Conservation (phyloP, 306 rosid genomes). For the Mimosa pudica region DNA sequence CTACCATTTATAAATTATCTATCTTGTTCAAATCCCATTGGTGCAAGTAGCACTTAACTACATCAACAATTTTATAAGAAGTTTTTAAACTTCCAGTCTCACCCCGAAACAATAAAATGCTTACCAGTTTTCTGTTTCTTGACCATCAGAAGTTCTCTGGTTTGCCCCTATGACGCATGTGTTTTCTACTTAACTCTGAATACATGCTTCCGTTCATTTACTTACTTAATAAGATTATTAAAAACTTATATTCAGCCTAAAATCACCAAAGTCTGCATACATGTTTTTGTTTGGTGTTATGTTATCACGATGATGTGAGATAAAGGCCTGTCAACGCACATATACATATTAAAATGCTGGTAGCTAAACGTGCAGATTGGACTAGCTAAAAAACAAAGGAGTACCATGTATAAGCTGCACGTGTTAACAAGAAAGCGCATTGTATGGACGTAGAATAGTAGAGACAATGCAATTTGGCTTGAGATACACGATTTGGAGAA, state of each 20-base stretch:
- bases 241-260: not conserved
- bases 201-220: not conserved
- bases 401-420: too few species aligned
- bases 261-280: not conserved
- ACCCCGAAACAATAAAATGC: not conserved
- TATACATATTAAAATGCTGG: too few species aligned
- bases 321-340: not conserved
- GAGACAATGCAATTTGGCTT: not conserved
- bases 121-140: not conserved
- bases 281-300: not conserved
- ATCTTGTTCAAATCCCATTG: not conserved
- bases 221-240: too few species aligned
- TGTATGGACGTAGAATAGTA: not conserved
- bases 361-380: not conserved
- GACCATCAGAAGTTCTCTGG: not conserved
- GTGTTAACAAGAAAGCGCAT: not conserved
- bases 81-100: not conserved
- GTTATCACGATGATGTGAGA: not conserved
- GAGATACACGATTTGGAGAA: constrained; percentile 13
- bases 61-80: not conserved
- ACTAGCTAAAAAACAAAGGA: not conserved
- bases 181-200: not conserved
- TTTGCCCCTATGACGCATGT: not conserved
- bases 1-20: not conserved
- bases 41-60: not conserved